Percentiles rank a stretch among this genome's conserved stretches.
Conservation (phyloP, 2,329 filamentous ascomycete species). For the Penicillium sp. region DNA sequence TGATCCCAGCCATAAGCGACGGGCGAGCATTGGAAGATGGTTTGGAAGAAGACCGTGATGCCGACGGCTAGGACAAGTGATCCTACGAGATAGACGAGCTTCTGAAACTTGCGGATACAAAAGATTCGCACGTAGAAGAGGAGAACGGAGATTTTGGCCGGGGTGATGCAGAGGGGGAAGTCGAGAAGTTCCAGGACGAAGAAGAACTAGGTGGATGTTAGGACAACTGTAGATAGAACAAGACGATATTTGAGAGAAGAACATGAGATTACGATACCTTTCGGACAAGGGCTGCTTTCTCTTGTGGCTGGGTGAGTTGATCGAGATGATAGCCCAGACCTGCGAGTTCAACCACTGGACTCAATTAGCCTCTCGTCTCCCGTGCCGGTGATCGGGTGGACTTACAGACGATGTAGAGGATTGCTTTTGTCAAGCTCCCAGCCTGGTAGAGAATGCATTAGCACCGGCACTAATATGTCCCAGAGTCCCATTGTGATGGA, state of each 20-base stretch:
- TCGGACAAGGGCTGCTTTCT: constrained; percentile 18
- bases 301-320: constrained; percentile 10
- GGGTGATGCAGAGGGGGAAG: constrained; percentile 29
- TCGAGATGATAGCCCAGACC: constrained; percentile 25
- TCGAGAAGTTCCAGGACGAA: constrained; percentile 27
- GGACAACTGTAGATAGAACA: neutral
- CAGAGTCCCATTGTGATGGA: neutral
- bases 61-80: constrained; percentile 24
- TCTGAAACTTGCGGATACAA: constrained; percentile 20
- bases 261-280: constrained; percentile 18
- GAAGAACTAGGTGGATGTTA: constrained; percentile 2
- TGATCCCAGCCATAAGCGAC: constrained; percentile 26
- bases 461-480: neutral
- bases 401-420: constrained; percentile 29
- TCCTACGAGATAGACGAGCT: constrained; percentile 25
- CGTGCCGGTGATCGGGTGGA: neutral
- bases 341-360: constrained; percentile 20
- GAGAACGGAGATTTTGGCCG: constrained; percentile 32
- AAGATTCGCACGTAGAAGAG: constrained; percentile 34
- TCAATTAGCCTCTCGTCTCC: neutral
- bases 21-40: constrained; percentile 32
- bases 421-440: constrained; percentile 23
- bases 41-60: constrained; percentile 25
- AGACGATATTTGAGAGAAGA: no score
- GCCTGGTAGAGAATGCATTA: constrained; percentile 9